Evolutionary conservation across 805 yeast species (phyloP).

Genomic region (Wickerhamiella nectarea): DNA sequence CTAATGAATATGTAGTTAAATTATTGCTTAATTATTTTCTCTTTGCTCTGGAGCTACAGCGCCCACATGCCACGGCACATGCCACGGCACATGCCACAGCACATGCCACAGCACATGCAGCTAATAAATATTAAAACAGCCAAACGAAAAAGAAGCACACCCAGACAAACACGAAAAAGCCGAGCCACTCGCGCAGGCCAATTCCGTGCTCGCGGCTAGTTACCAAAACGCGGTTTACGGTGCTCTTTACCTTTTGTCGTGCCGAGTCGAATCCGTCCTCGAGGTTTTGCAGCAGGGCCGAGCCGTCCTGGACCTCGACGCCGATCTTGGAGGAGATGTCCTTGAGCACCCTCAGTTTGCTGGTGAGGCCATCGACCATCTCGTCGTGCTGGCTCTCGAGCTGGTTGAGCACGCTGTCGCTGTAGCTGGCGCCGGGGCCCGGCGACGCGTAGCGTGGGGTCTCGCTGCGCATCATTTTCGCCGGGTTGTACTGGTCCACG

Average conservation of each 20-base stretch:
- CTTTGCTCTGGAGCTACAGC: slow-evolving; percentile 1
- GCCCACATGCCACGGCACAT: not conserved
- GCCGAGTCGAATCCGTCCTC: slow-evolving; percentile 37
- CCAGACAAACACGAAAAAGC: slow-evolving; percentile 33
- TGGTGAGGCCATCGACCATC: slow-evolving; percentile 39
- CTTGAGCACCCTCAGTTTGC: slow-evolving; percentile 42
- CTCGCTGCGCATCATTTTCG: slow-evolving; percentile 14
- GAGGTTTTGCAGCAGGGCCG: slow-evolving; percentile 32
- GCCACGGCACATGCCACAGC: too few species aligned
- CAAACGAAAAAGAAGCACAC: slow-evolving; percentile 40
- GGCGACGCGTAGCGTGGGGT: slow-evolving; percentile 11
- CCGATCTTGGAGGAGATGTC: slow-evolving; percentile 46
- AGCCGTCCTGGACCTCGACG: slow-evolving; percentile 45
- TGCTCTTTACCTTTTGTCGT: slow-evolving; percentile 35
- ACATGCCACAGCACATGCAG: not conserved
- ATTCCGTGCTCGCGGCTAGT: slow-evolving; percentile 55
- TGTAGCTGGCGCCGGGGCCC: slow-evolving; percentile 27
- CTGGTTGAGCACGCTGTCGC: slow-evolving; percentile 42
- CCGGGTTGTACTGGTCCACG: slow-evolving; percentile 22
- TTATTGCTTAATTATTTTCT: not conserved
- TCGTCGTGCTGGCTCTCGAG: slow-evolving; percentile 57
- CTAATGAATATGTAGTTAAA: not conserved
- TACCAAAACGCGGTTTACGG: slow-evolving; percentile 42
- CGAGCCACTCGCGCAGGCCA: slow-evolving; percentile 50
- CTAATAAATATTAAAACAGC: slow-evolving; percentile 19